Evolutionary conservation across 768 basidiomycete species (phyloP).

Genomic region (Trametopsis cervina): DNA sequence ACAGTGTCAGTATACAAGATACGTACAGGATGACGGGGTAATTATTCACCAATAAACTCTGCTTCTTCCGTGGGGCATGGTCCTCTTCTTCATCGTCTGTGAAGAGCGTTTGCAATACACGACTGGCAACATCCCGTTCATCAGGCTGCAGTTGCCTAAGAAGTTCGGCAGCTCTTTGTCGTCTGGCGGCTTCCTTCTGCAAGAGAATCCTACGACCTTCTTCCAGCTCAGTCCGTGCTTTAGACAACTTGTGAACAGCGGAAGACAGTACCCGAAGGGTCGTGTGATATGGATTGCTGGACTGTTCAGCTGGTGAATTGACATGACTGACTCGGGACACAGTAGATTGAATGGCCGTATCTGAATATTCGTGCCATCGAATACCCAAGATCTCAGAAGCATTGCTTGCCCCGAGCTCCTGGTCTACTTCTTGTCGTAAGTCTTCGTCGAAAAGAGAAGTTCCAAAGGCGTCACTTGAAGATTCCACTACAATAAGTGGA

Average conservation of each 20-base stretch:
- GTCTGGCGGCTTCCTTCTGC: slow-evolving; percentile 54
- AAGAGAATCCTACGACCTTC: slow-evolving; percentile 41
- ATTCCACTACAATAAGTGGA: slow-evolving; percentile 23
- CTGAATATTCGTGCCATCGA: slow-evolving; percentile 73
- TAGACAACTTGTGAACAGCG: slow-evolving; percentile 52
- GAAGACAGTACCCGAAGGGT: slow-evolving; percentile 65
- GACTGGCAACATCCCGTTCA: slow-evolving; percentile 61
- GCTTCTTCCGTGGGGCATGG: slow-evolving; percentile 47
- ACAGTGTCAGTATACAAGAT: slow-evolving; percentile 1
- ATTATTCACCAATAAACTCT: slow-evolving; percentile 49
- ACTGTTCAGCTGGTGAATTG: slow-evolving; percentile 40
- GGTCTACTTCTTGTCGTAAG: background rate
- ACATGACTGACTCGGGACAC: slow-evolving; percentile 42
- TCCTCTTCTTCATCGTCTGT: slow-evolving; percentile 35
- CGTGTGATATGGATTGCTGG: slow-evolving; percentile 55
- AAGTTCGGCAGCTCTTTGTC: slow-evolving; percentile 44
- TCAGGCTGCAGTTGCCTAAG: slow-evolving; percentile 50
- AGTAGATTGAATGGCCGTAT: slow-evolving; percentile 62
- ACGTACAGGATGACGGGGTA: too few relatives aligned
- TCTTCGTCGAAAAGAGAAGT: background rate
- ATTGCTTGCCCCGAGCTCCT: slow-evolving; percentile 9
- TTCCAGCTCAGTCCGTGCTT: slow-evolving; percentile 58
- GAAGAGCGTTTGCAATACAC: slow-evolving; percentile 63
- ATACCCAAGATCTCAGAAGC: slow-evolving; percentile 51
- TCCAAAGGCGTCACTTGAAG: slow-evolving; percentile 15